Evolutionary conservation across 495 filamentous ascomycete species (phyloP), one percentile per base, ranked within the genome.

Genomic region (Tuber brumale): DNA sequence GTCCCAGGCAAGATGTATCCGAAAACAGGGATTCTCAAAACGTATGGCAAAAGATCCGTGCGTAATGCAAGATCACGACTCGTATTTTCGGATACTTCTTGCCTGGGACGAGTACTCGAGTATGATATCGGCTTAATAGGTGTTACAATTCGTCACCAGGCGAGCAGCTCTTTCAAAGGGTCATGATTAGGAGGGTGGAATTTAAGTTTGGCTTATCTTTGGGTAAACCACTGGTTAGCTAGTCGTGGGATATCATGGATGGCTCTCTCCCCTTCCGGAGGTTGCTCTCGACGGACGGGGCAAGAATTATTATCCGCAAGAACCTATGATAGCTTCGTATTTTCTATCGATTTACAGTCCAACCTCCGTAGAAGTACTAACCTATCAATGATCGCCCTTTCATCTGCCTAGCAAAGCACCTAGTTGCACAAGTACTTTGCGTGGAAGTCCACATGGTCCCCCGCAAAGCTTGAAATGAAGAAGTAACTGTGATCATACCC

Each of bases 401-500:
- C 16, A 18, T 7, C 12, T 19, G 18, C 27, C 31, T 66, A 35
- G 14, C 27, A 45, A 69, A 70, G 45, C 41, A 66, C 88, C 87
- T 89, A 89, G 80, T 84, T 85, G 83, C 88, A 84, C 66, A 97
- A 84, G 85, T 94, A 89, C 88, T 93, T 95, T 57, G 95, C 94
- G 74, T 94, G 93, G 84, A 95, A 93, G 73, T 91, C 90, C 72
- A 99, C 87, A 87, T 99, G 95, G 78, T 98, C 94, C 80, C 91
- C 91, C 71, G 92, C 88, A 85, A 99, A 99, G 18, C 87, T 89
- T 43, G 95, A 89, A 86, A 99, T 95, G 81, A 95, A 97, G 85
- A 88, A 97, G 84, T 99, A 99, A 73, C 93, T 96, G 84, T 98
- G 95, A 84, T 99, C 96, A 83, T 99, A 99, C 72, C 90, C 94